phyloP scores from a whole-genome alignment of 75 land plant species.

The Gnetum montanum region DNA sequence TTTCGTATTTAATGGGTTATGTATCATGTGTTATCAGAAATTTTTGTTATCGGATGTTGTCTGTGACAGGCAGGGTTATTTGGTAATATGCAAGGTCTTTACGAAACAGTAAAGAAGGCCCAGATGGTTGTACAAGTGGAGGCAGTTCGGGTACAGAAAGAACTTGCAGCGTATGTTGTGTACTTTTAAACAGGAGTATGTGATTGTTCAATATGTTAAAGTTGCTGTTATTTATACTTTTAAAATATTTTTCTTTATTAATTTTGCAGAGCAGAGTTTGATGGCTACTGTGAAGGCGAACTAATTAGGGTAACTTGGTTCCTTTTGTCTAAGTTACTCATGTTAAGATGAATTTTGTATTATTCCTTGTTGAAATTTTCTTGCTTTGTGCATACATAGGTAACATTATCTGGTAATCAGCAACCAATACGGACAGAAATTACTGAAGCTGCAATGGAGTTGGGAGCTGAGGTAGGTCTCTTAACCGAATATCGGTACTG shows the following conservation, averaged over 20 bases:
- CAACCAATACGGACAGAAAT: slow-evolving; percentile 90
- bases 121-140: slow-evolving; percentile 98
- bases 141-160: slow-evolving; percentile 93
- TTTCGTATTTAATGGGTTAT: no score
- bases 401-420: slow-evolving; percentile 86
- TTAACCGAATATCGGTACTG: background rate
- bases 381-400: slow-evolving; percentile 26
- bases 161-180: slow-evolving; percentile 78
- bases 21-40: no score
- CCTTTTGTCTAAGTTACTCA: no score
- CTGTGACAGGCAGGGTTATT: slow-evolving; percentile 81
- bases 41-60: no score
- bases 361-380: no score
- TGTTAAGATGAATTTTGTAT: no score
- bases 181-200: background rate
- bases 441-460: slow-evolving; percentile 95
- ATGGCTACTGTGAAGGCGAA: slow-evolving; percentile 98
- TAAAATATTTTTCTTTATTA: no score
- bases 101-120: slow-evolving; percentile 92
- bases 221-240: no score
- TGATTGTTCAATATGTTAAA: no score
- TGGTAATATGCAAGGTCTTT: slow-evolving; percentile 91
- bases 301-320: slow-evolving; percentile 69
- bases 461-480: slow-evolving; percentile 87
- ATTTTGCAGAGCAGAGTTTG: slow-evolving; percentile 94